Percentiles rank a stretch among this genome's conserved stretches.
Conservation (phyloP, 2,329 filamentous ascomycete genomes). For the Pyricularia pennisetigena region DNA sequence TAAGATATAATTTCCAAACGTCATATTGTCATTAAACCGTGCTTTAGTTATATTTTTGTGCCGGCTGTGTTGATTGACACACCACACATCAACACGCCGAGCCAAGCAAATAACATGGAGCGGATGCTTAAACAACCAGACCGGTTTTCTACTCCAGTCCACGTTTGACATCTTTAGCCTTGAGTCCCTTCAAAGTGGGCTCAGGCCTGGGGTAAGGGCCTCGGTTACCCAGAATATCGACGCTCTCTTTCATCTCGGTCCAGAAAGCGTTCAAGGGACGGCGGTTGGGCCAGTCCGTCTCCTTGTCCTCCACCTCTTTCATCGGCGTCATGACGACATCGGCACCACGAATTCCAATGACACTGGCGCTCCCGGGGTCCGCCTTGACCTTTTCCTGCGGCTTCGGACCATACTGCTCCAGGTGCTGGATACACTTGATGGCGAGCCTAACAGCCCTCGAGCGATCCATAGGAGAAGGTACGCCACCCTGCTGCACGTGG, state of each 20-base stretch:
- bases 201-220: constrained; percentile 42
- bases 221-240: constrained; percentile 75
- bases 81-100: neutral
- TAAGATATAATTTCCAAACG: neutral
- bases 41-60: neutral
- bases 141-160: constrained; percentile 23
- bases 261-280: constrained; percentile 80
- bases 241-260: constrained; percentile 68
- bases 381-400: constrained; percentile 57
- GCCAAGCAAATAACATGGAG: neutral
- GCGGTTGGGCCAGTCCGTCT: constrained; percentile 89
- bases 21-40: neutral
- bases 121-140: neutral
- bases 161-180: constrained; percentile 52
- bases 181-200: constrained; percentile 36
- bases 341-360: constrained; percentile 89
- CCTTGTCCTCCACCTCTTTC: constrained; percentile 67
- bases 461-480: constrained; percentile 91
- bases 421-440: constrained; percentile 87
- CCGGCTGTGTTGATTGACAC: neutral
- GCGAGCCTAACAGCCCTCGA: constrained; percentile 85
- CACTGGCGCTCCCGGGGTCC: constrained; percentile 63
- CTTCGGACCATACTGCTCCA: constrained; percentile 67
- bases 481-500: constrained; percentile 89
- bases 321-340: constrained; percentile 82